Base-by-base conservation (phyloP, 2,329 filamentous ascomycete genomes). In the Monosporascus ibericus region DNA sequence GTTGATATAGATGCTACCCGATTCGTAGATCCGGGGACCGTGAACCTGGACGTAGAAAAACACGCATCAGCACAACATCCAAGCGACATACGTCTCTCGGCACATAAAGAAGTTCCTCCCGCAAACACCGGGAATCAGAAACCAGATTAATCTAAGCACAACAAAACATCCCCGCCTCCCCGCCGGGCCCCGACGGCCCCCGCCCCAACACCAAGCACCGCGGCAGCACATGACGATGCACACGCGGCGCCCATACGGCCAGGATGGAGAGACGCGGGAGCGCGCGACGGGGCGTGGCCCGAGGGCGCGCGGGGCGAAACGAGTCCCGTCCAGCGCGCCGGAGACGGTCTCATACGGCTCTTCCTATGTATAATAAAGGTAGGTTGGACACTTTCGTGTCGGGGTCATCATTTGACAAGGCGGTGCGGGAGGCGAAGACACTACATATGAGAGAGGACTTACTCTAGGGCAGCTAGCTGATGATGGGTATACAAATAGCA, bases 171-270 rank as follows among this genome's bases (percentile, higher is more conserved):
- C 64, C 63, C 66, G 63, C 65, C 64, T 61, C 58, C 39, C 62
- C 60, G 57, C 55, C 60, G 59, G 50, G 52, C 54, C 47, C 49
- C 48, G 37, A 47, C 46, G 36, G 42, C 40, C 50, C 58, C 44
- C 56, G 50, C 48, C 42, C 55, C 61, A 49, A 51, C 58, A 60
- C 58, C 56, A 50, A 57, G 55, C 56, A 46, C 50, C 62, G 49
- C 61, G 66, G 65, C 64, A 67, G 64, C 65, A 68, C 61, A 57
- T 68, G 66, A 57, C 66, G 66, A 62, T 68, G 65, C 66, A 68
- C 65, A 63, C 64, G 59, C 61, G 58, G 53, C 58, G 58, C 55
- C 60, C 60, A 60, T 56, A 57, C 58, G 57, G 58, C 60, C 52
- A 38, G 52, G 52, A 38, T 52, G 47, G 53, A 53, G 53, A 25